Conservation (phyloP, 2,329 filamentous ascomycete species). For the Trichophyton verrucosum region DNA sequence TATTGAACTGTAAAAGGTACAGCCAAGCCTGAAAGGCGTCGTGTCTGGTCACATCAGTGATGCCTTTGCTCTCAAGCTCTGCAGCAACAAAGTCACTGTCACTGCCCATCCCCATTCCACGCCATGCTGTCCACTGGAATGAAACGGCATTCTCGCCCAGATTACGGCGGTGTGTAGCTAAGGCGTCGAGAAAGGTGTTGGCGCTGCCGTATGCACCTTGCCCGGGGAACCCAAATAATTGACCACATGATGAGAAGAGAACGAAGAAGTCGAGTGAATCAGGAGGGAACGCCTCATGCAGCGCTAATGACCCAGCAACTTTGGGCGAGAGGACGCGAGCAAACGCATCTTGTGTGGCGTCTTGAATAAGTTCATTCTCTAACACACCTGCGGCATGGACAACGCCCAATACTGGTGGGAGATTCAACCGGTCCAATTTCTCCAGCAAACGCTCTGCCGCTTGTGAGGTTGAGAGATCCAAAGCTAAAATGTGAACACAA, state of each 20-base stretch:
- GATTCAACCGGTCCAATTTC: background rate
- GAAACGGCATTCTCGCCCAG: background rate
- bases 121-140: background rate
- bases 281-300: background rate
- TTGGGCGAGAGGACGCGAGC: background rate
- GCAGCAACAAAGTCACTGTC: background rate
- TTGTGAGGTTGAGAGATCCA: background rate
- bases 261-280: background rate
- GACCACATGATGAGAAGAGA: background rate
- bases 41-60: background rate
- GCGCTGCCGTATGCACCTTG: background rate
- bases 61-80: background rate
- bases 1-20: background rate
- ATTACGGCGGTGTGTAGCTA: background rate
- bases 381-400: background rate
- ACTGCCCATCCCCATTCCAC: background rate
- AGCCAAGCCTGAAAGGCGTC: background rate
- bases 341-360: background rate
- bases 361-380: background rate
- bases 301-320: background rate
- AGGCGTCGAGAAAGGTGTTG: background rate
- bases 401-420: background rate
- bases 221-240: background rate
- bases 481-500: background rate
- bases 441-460: background rate